Conservation (phyloP, 441 rosid species). For the Geranium incanum region DNA sequence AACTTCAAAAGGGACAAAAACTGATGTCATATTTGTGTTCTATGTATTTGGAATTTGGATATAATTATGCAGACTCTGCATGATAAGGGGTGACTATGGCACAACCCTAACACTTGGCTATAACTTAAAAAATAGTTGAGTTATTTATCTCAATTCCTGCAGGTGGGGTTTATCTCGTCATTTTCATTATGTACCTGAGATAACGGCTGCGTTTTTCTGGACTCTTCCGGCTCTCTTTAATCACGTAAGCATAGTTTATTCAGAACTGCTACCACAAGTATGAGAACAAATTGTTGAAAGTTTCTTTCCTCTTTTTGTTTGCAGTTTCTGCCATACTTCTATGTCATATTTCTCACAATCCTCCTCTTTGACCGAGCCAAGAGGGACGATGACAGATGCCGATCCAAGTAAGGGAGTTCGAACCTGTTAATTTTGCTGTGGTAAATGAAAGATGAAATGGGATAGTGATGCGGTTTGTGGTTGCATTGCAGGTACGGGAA, state of each 20-base stretch:
- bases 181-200: constrained; percentile 93
- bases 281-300: neutral
- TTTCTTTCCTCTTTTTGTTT: constrained; percentile 7
- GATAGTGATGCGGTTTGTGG: constrained; percentile 6
- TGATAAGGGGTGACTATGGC: neutral
- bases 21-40: neutral
- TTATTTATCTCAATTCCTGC: constrained; percentile 18
- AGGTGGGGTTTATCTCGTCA: constrained; percentile 98
- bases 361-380: constrained; percentile 88
- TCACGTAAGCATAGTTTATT: constrained; percentile 42
- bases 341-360: constrained; percentile 71
- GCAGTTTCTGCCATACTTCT: constrained; percentile 91
- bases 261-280: neutral
- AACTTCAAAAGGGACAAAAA: neutral
- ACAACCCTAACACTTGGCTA: neutral
- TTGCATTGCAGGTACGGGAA: constrained; percentile 69
- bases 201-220: constrained; percentile 87
- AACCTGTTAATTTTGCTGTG: neutral
- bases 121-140: constrained; percentile 6
- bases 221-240: constrained; percentile 76
- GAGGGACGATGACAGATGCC: constrained; percentile 84
- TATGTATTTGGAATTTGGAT: neutral
- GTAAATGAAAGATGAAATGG: neutral
- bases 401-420: constrained; percentile 66
- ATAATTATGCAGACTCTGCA: neutral